Evolutionary conservation across 192 early-diverging fungal genomes (phyloP), one percentile per base, ranked within the genome.

Genomic region (Coemansia sp.): DNA sequence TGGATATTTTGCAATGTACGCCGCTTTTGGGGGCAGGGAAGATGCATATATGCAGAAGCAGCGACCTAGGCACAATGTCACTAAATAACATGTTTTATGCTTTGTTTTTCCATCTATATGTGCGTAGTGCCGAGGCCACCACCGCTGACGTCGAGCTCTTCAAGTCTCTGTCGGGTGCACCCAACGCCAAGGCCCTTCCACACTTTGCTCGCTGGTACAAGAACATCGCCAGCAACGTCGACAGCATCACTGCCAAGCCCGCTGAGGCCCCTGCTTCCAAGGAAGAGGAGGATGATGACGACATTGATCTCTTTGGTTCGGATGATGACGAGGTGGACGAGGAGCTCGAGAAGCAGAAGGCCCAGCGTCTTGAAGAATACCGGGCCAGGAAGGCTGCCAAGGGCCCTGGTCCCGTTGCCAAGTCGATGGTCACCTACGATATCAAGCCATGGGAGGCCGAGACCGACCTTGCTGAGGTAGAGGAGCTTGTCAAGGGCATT

Each of bases 381-480:
- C 76, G 85, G 64, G 90, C 85, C 67, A 95, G 92, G 87, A 96
- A 98, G 90, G 84, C 75, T 8, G 89, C 90, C 63, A 87, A 87
- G 84, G 89, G 87, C 85, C 93, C 94, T 61, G 89, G 89, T 79
- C 82, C 87, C 59, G 86, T 87, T 69, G 95, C 94, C 83, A 98
- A 96, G 88, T 94, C 95, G 70, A 87, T 91, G 84, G 81, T 95
- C 73, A 87, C 89, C 75, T 87, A 95, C 35, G 95, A 96, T 67
- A 89, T 98, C 75, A 96, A 98, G 91, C 94, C 95, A 59, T 98
- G 96, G 96, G 96, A 96, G 81, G 93, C 95, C 83, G 95, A 96
- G 67, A 97, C 95, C 59, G 84, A 90, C 64, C 90, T 97, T 86
- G 86, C 69, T 39, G 92, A 79, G 34, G 79, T 97, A 39, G 90